phyloP scores from a whole-genome alignment of 2,329 filamentous ascomycete genomes.

The Elsinoe necatrix region DNA sequence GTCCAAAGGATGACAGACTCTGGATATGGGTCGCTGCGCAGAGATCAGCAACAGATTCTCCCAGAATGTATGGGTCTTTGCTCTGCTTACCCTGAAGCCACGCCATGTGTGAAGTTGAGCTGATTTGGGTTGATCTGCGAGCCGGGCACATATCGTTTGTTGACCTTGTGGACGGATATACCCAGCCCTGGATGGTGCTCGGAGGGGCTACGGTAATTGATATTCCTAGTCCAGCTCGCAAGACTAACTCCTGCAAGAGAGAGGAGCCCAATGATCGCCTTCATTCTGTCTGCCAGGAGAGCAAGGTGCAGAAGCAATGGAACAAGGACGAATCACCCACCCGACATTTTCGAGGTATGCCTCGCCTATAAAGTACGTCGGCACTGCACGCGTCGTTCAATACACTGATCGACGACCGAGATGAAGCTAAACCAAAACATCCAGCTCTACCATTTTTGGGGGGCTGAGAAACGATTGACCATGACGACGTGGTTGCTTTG shows the following conservation, averaged over 20 bases:
- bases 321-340: neutral
- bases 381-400: neutral
- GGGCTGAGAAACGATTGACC: neutral
- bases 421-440: neutral
- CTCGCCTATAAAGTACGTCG: neutral
- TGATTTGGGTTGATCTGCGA: constrained; percentile 37
- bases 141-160: constrained; percentile 45
- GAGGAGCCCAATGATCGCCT: constrained; percentile 16
- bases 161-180: constrained; percentile 55
- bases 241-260: constrained; percentile 21
- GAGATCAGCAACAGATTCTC: constrained; percentile 25
- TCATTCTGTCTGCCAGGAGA: neutral
- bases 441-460: neutral
- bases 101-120: constrained; percentile 58
- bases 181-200: constrained; percentile 55
- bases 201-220: constrained; percentile 62
- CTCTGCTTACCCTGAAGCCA: constrained; percentile 28
- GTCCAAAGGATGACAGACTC: constrained; percentile 38
- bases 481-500: constrained; percentile 8
- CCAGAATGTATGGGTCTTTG: constrained; percentile 16
- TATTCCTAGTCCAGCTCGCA: constrained; percentile 39
- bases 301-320: neutral
- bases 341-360: neutral
- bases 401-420: neutral
- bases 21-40: constrained; percentile 35